These are phyloP conservation scores for Penicillium sp. DNA, from an alignment of 2,329 filamentous ascomycete genomes.

Conservation along the genomic window DNA sequence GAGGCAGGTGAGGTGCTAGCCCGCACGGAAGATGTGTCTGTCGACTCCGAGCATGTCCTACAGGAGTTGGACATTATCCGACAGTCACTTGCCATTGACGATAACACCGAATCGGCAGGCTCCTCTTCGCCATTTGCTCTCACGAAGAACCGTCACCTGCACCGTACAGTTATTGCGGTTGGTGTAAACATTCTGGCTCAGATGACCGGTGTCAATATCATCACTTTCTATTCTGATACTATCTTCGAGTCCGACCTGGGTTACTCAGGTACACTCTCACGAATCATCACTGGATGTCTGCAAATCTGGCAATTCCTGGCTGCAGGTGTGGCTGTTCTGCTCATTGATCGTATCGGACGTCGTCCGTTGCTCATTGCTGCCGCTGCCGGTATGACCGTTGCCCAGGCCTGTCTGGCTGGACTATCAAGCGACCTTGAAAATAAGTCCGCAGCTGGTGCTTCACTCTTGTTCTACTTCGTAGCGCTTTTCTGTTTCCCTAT, in stretches of 20 bases:
- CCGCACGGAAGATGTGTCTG: conserved; percentile 45
- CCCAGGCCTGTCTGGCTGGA: conserved; percentile 15
- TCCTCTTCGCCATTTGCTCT: conserved; percentile 21
- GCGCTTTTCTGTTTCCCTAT: conserved; percentile 62
- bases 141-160: conserved; percentile 25
- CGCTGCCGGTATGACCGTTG: conserved; percentile 19
- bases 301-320: conserved; percentile 27
- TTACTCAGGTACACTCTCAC: conserved; percentile 20
- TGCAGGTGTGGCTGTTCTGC: conserved; percentile 19
- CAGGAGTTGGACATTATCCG: conserved; percentile 36
- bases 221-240: conserved; percentile 32
- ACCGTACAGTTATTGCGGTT: conserved; percentile 25
- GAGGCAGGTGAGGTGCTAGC: conserved; percentile 48
- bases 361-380: conserved; percentile 33
- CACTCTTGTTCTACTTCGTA: conserved; percentile 57
- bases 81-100: conserved; percentile 43
- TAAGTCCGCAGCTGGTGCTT: conserved; percentile 49
- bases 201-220: conserved; percentile 32
- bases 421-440: conserved; percentile 33
- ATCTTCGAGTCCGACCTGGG: conserved; percentile 28
- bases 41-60: conserved; percentile 47
- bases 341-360: conserved; percentile 40
- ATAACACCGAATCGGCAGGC: neutral
- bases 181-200: conserved; percentile 29
- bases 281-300: conserved; percentile 27